phyloP scores from a whole-genome alignment of 129 eudicot species.

The Logfia minima region DNA sequence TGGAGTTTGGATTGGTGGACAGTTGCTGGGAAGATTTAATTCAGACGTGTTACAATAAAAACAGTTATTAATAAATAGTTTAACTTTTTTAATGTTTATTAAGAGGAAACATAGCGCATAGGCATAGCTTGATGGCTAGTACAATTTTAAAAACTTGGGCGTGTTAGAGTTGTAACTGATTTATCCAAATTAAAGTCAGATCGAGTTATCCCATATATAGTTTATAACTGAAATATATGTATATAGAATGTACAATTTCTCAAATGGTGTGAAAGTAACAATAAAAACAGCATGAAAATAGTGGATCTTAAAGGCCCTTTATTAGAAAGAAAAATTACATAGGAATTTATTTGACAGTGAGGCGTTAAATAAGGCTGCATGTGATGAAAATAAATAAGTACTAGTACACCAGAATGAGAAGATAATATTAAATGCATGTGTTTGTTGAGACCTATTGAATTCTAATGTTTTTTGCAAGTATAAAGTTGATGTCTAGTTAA shows the following conservation, averaged over 20 bases:
- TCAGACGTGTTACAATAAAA: slow-evolving; percentile 7
- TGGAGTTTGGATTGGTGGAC: slow-evolving; percentile 26
- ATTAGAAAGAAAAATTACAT: neutral
- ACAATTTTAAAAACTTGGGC: neutral
- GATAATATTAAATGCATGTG: neutral
- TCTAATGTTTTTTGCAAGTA: neutral
- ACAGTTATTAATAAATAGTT: neutral
- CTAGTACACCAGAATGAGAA: slow-evolving; percentile 5
- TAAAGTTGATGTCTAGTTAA: slow-evolving; percentile 22
- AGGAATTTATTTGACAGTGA: slow-evolving; percentile 32
- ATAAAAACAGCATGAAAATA: neutral
- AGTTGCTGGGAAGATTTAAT: slow-evolving; percentile 16
- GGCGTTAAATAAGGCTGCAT: slow-evolving; percentile 19
- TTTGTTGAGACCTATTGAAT: slow-evolving; percentile 14
- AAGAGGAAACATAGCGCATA: neutral
- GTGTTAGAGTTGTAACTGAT: neutral
- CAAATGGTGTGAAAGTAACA: neutral
- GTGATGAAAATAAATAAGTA: slow-evolving; percentile 38
- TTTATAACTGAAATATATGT: neutral
- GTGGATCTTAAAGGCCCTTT: neutral
- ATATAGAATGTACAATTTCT: neutral
- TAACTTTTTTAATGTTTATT: neutral
- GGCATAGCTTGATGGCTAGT: neutral
- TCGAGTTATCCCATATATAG: too few species aligned
- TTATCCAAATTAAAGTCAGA: too few species aligned